Evolutionary conservation across 805 yeast genomes (phyloP).

Genomic region (Candida easanensis): DNA sequence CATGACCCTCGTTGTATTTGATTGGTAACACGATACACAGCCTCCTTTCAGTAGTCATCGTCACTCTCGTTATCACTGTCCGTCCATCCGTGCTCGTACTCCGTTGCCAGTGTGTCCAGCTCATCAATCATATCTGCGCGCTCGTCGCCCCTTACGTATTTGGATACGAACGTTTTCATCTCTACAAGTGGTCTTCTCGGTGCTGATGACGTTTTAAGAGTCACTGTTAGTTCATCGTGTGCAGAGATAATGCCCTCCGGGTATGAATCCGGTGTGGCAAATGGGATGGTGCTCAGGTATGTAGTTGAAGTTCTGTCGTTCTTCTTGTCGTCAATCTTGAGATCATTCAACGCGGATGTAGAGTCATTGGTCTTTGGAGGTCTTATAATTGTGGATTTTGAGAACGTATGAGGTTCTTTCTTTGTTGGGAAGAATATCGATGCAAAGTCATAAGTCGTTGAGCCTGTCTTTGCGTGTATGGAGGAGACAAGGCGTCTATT

Average conservation of each 20-base stretch:
- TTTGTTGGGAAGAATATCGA: constrained; percentile 6
- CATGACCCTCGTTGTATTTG: too few relatives aligned
- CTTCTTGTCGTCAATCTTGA: background rate
- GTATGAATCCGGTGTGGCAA: constrained; percentile 31
- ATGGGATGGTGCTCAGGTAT: constrained; percentile 12
- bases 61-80: constrained; percentile 40
- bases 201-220: constrained; percentile 23
- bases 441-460: constrained; percentile 6
- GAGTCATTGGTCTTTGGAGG: constrained; percentile 5
- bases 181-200: constrained; percentile 17
- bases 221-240: constrained; percentile 17
- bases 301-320: constrained; percentile 2
- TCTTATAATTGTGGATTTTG: constrained; percentile 28
- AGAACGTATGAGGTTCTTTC: constrained; percentile 24
- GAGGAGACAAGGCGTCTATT: constrained; percentile 48
- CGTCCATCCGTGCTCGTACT: constrained; percentile 49
- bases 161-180: constrained; percentile 31
- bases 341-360: constrained; percentile 3
- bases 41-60: constrained; percentile 28
- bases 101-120: constrained; percentile 40
- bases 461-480: constrained; percentile 23
- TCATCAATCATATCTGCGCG: constrained; percentile 52
- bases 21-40: background rate
- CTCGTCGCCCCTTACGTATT: constrained; percentile 41
- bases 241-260: constrained; percentile 26